Evolutionary conservation across 2,329 filamentous ascomycete species (phyloP), one percentile per base, ranked within the genome.

Genomic region (Cryphonectria parasitica): DNA sequence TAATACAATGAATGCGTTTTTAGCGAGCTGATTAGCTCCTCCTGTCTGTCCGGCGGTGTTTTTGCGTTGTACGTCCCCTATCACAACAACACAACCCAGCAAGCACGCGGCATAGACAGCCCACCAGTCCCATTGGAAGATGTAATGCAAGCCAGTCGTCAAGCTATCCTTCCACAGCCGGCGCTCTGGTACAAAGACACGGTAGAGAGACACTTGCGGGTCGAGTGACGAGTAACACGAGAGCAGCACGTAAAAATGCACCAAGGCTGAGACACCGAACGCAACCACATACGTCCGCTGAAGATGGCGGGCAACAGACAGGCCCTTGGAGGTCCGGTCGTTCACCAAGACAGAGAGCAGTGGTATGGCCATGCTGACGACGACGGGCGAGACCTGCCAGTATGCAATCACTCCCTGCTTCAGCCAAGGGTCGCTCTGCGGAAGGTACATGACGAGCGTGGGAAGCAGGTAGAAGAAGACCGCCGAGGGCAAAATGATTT

Each of bases 61-160:
- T n/a, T 64, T 64, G 63, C 63, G 41, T 15, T 64, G 63, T 31
- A 34, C 43, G 25, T 64, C 63, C 8, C 41, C 43, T 3, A 39
- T 34, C 11, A 66, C 64, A 54, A 66, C 31, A 6, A 34, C 17
- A 28, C 64, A 54, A 19, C 64, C 31, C 11, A 56, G 31, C 31
- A 66, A 41, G 28, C 28, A 66, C 17, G 64, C 45, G 7, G 31
- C 64, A 45, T 28, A 66, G 28, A 66, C 13, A 8, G 36, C 22
- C 45, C 45, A 66, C 45, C 45, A 66, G 49, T 66, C 64, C 28
- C 64, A 66, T 34, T 66, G 64, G 34, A 66, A 66, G 28, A 66
- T 41, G 31, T 66, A 66, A 39, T 66, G 64, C 49, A 66, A 7
- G 19, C 64, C 64, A 15, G 22, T 8, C 3, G 64, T 56, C 49